Evolutionary conservation across 2,329 filamentous ascomycete species (phyloP).

Genomic region (Cladobotryum mycophilum): DNA sequence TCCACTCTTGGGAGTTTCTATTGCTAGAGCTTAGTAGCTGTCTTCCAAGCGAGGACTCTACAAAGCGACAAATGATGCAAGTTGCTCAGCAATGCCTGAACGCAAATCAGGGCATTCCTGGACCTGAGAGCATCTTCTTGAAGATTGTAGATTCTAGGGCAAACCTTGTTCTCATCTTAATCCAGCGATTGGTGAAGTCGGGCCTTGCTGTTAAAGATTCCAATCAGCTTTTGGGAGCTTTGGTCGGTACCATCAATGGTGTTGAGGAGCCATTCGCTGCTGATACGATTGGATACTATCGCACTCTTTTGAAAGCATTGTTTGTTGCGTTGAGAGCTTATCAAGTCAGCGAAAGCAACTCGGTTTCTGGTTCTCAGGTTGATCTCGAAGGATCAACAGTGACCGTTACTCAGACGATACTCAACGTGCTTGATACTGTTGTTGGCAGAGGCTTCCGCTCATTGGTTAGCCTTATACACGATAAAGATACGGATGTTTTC

Average conservation of each 20-base stretch:
- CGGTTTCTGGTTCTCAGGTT: slow-evolving; percentile 25
- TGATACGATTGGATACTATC: slow-evolving; percentile 63
- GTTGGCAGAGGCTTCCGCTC: slow-evolving; percentile 78
- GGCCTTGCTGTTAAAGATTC: slow-evolving; percentile 44
- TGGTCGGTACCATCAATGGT: slow-evolving; percentile 47
- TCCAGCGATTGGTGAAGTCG: slow-evolving; percentile 68
- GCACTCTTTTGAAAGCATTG: slow-evolving; percentile 74
- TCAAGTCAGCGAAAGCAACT: slow-evolving; percentile 30
- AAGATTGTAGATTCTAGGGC: slow-evolving; percentile 69
- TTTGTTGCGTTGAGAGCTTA: slow-evolving; percentile 74
- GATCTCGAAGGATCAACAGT: slow-evolving; percentile 33
- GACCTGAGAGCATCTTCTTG: slow-evolving; percentile 75
- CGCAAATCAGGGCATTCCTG: slow-evolving; percentile 66
- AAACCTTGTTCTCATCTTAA: slow-evolving; percentile 73
- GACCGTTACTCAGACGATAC: slow-evolving; percentile 52
- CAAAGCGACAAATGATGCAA: slow-evolving; percentile 65
- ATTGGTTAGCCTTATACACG: slow-evolving; percentile 75
- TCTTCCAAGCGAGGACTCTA: slow-evolving; percentile 43
- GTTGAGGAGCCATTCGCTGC: slow-evolving; percentile 48
- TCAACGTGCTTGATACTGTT: slow-evolving; percentile 74
- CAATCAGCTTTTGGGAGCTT: slow-evolving; percentile 43
- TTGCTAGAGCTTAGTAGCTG: slow-evolving; percentile 73
- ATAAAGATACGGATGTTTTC: slow-evolving; percentile 53
- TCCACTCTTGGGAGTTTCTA: slow-evolving; percentile 85
- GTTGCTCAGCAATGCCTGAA: slow-evolving; percentile 72